These are phyloP conservation scores for Phialophora macrospora DNA, from an alignment of 2,329 filamentous ascomycete genomes.

Conservation along the genomic window DNA sequence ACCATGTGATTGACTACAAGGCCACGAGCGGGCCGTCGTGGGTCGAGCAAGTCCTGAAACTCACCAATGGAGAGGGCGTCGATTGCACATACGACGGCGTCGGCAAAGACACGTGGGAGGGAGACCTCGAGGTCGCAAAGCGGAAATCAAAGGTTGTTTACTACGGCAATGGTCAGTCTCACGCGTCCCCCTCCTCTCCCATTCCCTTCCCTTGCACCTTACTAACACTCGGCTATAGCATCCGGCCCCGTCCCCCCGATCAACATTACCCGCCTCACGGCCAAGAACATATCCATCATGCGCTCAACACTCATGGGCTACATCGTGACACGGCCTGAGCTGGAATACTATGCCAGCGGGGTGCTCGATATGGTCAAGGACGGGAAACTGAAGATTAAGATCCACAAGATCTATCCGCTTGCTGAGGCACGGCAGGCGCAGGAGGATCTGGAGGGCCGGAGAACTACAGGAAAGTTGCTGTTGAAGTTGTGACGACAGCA, in stretches of 20 bases:
- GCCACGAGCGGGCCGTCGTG: conserved; percentile 75
- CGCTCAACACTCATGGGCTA: conserved; percentile 77
- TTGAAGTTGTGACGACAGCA: conserved; percentile 61
- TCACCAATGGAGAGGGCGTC: conserved; percentile 74
- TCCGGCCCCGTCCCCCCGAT: conserved; percentile 74
- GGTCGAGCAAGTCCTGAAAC: conserved; percentile 82
- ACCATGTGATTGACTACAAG: conserved; percentile 77
- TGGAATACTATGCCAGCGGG: conserved; percentile 71
- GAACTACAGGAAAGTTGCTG: conserved; percentile 82
- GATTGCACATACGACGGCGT: conserved; percentile 78
- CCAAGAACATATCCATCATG: conserved; percentile 78
- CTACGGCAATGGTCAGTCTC: conserved; percentile 68
- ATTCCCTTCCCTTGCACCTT: not conserved
- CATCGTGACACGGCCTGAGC: conserved; percentile 70
- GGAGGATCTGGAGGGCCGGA: conserved; percentile 77
- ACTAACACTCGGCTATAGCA: conserved; percentile 19
- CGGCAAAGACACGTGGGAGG: conserved; percentile 82
- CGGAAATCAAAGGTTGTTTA: conserved; percentile 77
- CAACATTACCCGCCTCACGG: conserved; percentile 62
- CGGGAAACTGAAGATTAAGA: conserved; percentile 70
- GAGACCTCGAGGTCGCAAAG: conserved; percentile 73
- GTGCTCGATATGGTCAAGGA: conserved; percentile 73
- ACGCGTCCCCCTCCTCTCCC: not conserved
- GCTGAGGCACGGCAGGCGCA: conserved; percentile 75
- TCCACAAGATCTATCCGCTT: conserved; percentile 79